Base-by-base conservation (phyloP, 2,329 filamentous ascomycete species). In the Colletotrichum noveboracense region DNA sequence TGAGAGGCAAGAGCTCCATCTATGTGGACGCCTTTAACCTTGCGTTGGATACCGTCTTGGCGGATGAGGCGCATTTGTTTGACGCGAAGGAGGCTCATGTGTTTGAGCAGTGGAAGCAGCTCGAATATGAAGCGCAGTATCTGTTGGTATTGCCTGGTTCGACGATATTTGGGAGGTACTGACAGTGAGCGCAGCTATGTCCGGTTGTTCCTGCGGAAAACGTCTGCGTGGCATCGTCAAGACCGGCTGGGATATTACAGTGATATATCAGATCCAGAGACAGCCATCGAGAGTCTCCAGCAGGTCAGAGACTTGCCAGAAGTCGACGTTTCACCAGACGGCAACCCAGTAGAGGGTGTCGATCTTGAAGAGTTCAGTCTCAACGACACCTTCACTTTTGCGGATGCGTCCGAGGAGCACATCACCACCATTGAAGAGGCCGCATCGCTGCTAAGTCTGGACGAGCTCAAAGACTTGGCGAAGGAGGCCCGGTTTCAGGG, bases 1-100 rank as follows among this genome's bases (percentile, higher is more conserved):
- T 92, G 6, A 92, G 89, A 80, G 95, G 95, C 1, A 93, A 92
- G 82, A 97, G 93, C 80, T 98, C 96, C 2, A 95, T 99, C 71
- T 99, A 99, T 80, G 95, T 98, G 21, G 97, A 99, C 85, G 97
- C 97, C 1, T 99, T 99, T 88, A 98, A 98, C 81, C 88, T 98
- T 16, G 95, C 96, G 3, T 87, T 99, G 65, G 93, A 96, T 75
- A 98, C 95, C 0, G 97, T 99, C 5, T 86, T 98, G 14, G 93
- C 95, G 65, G 95, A 98, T 73, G 97, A 99, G 84, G 90, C 91
- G 1, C 95, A 98, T 84, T 87, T 99, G 0, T 99, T 98, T 82
- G 91, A 97, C 80, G 91, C 92, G 74, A 93, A 92, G 21, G 97
- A 99, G 84, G 91, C 89, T 80, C 87, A 90, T 16, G 89, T 98